A percentile compares a stretch with the other conserved stretches of the same genome.
Evolutionary conservation across 2,329 filamentous ascomycete species (phyloP).

Genomic region (Trichoderma afroharzianum): DNA sequence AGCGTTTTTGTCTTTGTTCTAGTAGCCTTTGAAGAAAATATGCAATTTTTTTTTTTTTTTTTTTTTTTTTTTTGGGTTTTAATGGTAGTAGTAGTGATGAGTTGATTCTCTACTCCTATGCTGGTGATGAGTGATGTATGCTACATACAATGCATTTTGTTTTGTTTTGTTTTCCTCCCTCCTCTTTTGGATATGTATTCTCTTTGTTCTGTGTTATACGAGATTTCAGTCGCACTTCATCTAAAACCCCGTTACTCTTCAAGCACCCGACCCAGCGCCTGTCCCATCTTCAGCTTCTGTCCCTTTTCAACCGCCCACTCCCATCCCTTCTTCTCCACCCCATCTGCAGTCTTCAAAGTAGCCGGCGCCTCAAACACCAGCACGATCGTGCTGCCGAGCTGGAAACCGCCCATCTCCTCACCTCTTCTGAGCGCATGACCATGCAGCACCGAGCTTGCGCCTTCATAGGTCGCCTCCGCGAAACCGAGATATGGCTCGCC

Average conservation of each 20-base stretch:
- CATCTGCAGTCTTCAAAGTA: slow-evolving; percentile 53
- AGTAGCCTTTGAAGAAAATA: neutral
- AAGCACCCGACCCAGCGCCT: slow-evolving; percentile 72
- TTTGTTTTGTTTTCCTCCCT: slow-evolving; percentile 17
- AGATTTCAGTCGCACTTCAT: neutral
- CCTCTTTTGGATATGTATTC: slow-evolving; percentile 4
- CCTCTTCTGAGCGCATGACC: slow-evolving; percentile 82
- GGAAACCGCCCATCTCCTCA: slow-evolving; percentile 98
- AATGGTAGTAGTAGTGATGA: neutral
- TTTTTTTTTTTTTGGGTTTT: neutral
- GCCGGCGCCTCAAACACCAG: slow-evolving; percentile 89
- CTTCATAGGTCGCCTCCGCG: slow-evolving; percentile 82
- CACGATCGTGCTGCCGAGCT: slow-evolving; percentile 90
- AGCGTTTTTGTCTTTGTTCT: neutral
- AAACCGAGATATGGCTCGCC: slow-evolving; percentile 89
- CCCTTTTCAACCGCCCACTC: slow-evolving; percentile 84
- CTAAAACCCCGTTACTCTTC: neutral
- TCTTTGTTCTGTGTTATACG: slow-evolving; percentile 20
- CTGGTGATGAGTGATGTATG: neutral
- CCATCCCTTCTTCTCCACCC: slow-evolving; percentile 65
- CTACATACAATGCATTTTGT: neutral
- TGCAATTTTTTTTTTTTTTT: neutral
- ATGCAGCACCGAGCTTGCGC: slow-evolving; percentile 70
- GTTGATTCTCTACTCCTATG: neutral
- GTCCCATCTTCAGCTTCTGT: slow-evolving; percentile 82